These are phyloP conservation scores for Cryphonectria carpinicola DNA, from an alignment of 2,329 filamentous ascomycete species.

Conservation along the genomic window DNA sequence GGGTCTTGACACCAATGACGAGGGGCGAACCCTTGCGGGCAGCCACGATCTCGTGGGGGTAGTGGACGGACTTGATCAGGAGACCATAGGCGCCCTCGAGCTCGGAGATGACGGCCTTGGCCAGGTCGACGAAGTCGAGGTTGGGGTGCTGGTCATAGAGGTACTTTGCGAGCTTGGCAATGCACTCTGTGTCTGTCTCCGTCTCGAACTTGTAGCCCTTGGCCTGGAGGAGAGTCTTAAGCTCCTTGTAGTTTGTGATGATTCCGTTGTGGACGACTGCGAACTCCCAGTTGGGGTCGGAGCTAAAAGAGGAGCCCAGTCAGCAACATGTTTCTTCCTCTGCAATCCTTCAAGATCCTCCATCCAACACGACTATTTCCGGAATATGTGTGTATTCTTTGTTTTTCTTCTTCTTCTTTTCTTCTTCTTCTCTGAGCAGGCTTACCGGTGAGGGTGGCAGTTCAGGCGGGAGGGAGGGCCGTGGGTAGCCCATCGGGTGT, in stretches of 20 bases:
- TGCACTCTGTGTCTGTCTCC: conserved; percentile 98
- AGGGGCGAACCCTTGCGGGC: conserved; percentile 98
- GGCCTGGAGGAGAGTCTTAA: conserved; percentile 87
- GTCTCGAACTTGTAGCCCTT: conserved; percentile 99
- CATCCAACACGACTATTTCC: not conserved
- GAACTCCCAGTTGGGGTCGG: conserved; percentile 95
- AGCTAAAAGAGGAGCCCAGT: conserved; percentile 56
- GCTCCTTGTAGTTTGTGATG: conserved; percentile 99
- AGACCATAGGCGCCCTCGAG: conserved; percentile 97
- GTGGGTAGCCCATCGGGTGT: conserved; percentile 99
- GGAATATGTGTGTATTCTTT: not conserved
- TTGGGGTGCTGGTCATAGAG: conserved; percentile 92
- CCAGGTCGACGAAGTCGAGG: conserved; percentile 94
- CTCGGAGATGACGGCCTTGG: conserved; percentile 98
- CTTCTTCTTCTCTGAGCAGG: conserved; percentile 29
- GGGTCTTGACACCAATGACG: conserved; percentile 94
- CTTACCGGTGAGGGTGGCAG: conserved; percentile 97
- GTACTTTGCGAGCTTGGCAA: conserved; percentile 98
- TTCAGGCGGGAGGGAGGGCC: conserved; percentile 90
- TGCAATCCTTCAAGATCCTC: not conserved
- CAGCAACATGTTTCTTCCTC: conserved; percentile 8
- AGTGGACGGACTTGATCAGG: conserved; percentile 97
- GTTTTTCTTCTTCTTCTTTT: not conserved
- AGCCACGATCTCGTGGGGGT: conserved; percentile 95
- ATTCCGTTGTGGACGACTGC: conserved; percentile 98